phyloP scores from a whole-genome alignment of 2,329 filamentous ascomycete genomes.

The Colletotrichum spaethianum region DNA sequence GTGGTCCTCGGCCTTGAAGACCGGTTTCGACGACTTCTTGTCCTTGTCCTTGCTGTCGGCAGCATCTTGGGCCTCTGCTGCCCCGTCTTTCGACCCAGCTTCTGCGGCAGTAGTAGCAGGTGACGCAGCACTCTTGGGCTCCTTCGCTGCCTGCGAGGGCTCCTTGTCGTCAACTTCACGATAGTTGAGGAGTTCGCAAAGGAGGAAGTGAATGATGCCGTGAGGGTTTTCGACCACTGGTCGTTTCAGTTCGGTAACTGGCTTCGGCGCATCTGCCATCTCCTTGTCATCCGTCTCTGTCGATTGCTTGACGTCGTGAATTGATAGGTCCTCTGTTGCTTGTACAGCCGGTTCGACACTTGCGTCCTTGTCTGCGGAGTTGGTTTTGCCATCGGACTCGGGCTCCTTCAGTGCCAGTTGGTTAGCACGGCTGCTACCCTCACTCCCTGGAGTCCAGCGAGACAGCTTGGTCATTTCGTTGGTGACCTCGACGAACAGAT shows the following conservation, averaged over 20 bases:
- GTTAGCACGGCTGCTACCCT: constrained; percentile 52
- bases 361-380: constrained; percentile 32
- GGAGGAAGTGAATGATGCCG: constrained; percentile 93
- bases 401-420: constrained; percentile 59
- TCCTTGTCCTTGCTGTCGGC: constrained; percentile 55
- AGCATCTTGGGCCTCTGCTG: constrained; percentile 35
- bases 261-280: constrained; percentile 76
- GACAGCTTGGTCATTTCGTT: constrained; percentile 86
- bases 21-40: constrained; percentile 77
- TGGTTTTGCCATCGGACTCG: constrained; percentile 43
- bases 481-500: constrained; percentile 88
- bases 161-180: constrained; percentile 93
- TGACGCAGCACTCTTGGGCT: constrained; percentile 54
- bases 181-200: constrained; percentile 93
- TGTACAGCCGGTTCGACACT: constrained; percentile 60
- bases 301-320: constrained; percentile 70
- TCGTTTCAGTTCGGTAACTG: constrained; percentile 77
- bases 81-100: constrained; percentile 33
- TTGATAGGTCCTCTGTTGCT: constrained; percentile 62
- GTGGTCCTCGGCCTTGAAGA: constrained; percentile 93
- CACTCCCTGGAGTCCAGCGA: constrained; percentile 66
- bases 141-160: constrained; percentile 59
- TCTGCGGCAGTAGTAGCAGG: constrained; percentile 41
- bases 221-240: constrained; percentile 93
- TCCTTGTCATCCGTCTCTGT: constrained; percentile 73